Evolutionary conservation across 768 basidiomycete genomes (phyloP).

Genomic region (Hericium alpestre): DNA sequence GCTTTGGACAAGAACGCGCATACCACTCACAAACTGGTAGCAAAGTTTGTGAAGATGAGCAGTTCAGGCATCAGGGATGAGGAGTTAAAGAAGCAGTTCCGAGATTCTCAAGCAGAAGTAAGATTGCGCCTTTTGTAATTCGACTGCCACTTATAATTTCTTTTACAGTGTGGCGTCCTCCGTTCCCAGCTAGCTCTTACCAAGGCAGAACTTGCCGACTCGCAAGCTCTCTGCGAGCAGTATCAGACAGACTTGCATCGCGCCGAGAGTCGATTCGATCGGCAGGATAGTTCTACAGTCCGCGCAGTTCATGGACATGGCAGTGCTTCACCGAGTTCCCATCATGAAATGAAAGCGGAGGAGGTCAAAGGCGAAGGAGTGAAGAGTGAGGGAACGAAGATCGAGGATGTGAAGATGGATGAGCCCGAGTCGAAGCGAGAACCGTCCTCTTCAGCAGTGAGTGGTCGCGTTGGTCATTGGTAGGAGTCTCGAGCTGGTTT

Average conservation of each 20-base stretch:
- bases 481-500: constrained; percentile 45
- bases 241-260: constrained; percentile 41
- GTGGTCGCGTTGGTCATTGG: constrained; percentile 50
- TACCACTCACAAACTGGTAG: constrained; percentile 50
- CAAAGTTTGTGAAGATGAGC: constrained; percentile 40
- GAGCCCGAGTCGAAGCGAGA: not conserved
- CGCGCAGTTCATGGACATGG: constrained; percentile 6
- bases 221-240: constrained; percentile 35
- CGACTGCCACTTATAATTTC: not conserved
- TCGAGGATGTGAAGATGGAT: constrained; percentile 34
- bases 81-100: constrained; percentile 34
- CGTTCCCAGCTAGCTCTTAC: constrained; percentile 47
- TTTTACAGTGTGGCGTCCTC: constrained; percentile 41
- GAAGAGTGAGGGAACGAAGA: constrained; percentile 18
- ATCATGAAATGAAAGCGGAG: constrained; percentile 1
- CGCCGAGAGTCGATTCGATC: constrained; percentile 54
- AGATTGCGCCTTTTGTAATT: constrained; percentile 14
- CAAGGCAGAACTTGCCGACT: constrained; percentile 39
- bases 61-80: constrained; percentile 25
- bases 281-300: constrained; percentile 46
- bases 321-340: constrained; percentile 2
- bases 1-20: constrained; percentile 45
- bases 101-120: constrained; percentile 53
- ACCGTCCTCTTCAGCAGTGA: constrained; percentile 61
- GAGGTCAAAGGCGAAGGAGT: constrained; percentile 9